Evolutionary conservation across 495 filamentous ascomycete genomes (phyloP).

Genomic region (Chaetomidium leptoderma): DNA sequence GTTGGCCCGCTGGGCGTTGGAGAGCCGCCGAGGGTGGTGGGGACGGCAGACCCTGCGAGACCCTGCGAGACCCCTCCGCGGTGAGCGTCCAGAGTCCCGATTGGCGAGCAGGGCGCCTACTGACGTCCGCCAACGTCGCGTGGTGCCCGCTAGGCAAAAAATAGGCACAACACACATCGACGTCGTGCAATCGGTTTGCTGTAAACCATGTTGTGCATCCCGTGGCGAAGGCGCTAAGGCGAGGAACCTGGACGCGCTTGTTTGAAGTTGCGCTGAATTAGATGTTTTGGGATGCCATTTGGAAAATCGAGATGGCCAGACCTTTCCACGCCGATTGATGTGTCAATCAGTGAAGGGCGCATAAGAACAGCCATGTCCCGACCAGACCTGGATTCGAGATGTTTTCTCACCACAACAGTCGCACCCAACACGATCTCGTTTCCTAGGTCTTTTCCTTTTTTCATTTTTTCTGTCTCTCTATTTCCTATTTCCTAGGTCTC

Average conservation of each 20-base stretch:
- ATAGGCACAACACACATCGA: background rate
- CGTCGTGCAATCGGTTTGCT: background rate
- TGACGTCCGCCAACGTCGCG: background rate
- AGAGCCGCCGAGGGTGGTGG: constrained; percentile 7
- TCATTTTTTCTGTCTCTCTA: constrained; percentile 14
- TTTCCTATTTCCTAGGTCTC: constrained; percentile 25
- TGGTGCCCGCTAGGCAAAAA: background rate
- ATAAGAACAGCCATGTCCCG: background rate
- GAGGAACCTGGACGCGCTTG: constrained; percentile 7
- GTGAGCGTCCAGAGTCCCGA: background rate
- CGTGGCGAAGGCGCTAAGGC: constrained; percentile 4
- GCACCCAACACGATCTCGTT: background rate
- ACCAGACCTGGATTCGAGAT: background rate
- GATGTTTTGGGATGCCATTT: background rate
- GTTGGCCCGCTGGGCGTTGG: background rate
- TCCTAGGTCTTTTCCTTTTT: constrained; percentile 2
- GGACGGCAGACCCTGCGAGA: background rate
- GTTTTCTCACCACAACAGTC: background rate
- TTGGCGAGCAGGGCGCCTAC: constrained; percentile 1
- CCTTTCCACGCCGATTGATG: background rate
- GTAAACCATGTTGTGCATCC: background rate
- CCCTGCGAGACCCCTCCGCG: too few relatives aligned
- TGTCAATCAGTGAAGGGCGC: background rate
- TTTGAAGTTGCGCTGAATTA: constrained; percentile 1
- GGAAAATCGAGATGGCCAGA: constrained; percentile 1